A percentile compares a stretch with the other conserved stretches of the same genome.
Conservation (phyloP, 2,329 filamentous ascomycete species). For the Colletotrichum eremochloae region DNA sequence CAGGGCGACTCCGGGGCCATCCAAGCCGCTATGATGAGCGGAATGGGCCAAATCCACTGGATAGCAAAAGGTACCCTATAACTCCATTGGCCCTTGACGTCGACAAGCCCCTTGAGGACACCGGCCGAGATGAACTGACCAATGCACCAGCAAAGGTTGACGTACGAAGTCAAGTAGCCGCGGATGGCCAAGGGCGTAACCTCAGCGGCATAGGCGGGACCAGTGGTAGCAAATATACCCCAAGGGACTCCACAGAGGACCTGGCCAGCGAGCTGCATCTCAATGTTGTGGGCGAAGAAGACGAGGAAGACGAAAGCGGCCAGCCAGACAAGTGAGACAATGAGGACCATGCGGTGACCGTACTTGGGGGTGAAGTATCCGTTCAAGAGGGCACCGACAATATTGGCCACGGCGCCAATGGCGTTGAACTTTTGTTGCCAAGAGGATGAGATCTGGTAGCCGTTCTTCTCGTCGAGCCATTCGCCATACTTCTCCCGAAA, state of each 20-base stretch:
- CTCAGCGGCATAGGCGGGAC: constrained; percentile 59
- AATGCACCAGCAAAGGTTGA: constrained; percentile 60
- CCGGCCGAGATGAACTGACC: constrained; percentile 59
- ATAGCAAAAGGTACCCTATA: constrained; percentile 58
- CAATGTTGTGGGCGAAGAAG: constrained; percentile 61
- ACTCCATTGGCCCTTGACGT: constrained; percentile 51
- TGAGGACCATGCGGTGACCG: constrained; percentile 61
- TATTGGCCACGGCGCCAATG: constrained; percentile 52
- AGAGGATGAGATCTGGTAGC: constrained; percentile 61
- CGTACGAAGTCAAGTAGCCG: constrained; percentile 58
- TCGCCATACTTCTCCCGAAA: constrained; percentile 58
- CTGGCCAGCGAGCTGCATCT: constrained; percentile 59
- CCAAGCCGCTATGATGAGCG: constrained; percentile 50
- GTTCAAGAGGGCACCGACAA: constrained; percentile 57
- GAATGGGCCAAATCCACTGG: constrained; percentile 56
- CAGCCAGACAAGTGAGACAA: constrained; percentile 57
- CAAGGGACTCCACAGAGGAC: constrained; percentile 61
- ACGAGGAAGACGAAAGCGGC: constrained; percentile 61
- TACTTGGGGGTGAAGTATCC: constrained; percentile 57
- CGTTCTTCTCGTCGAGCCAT: constrained; percentile 50
- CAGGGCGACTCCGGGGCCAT: constrained; percentile 56
- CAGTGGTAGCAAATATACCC: constrained; percentile 61
- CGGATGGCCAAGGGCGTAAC: constrained; percentile 58
- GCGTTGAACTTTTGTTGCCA: constrained; percentile 66
- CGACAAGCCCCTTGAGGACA: constrained; percentile 55